Evolutionary conservation across 2,329 filamentous ascomycete species (phyloP).

Genomic region (Fusarium euwallaceae): DNA sequence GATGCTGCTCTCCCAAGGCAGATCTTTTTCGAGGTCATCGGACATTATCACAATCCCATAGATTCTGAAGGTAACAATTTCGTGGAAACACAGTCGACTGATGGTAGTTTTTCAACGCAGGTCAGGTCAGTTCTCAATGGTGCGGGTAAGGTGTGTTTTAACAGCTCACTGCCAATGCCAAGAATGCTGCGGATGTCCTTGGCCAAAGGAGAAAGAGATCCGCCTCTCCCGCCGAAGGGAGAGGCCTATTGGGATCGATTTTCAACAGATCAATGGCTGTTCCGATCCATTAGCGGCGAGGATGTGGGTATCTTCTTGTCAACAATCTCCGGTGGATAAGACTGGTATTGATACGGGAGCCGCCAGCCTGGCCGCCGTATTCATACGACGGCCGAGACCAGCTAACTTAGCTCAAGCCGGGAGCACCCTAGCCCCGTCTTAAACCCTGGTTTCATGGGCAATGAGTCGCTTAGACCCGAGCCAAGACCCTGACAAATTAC

Average conservation of each 20-base stretch:
- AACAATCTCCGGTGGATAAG: not conserved
- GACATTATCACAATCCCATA: not conserved
- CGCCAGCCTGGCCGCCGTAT: too few relatives aligned
- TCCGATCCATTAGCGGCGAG: too few relatives aligned
- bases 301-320: too few relatives aligned
- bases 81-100: not conserved
- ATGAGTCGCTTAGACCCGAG: too few relatives aligned
- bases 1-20: not conserved
- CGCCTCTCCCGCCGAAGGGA: not conserved
- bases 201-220: not conserved
- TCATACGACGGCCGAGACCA: too few relatives aligned
- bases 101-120: not conserved
- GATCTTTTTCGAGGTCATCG: conserved; percentile 34
- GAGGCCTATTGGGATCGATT: not conserved
- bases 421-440: too few relatives aligned
- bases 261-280: too few relatives aligned
- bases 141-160: too few relatives aligned
- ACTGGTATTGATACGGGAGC: not conserved
- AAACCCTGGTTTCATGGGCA: too few relatives aligned
- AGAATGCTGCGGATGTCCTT: not conserved
- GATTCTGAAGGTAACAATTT: not conserved
- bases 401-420: too few relatives aligned
- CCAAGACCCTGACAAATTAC: too few relatives aligned
- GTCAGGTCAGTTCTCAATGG: too few relatives aligned
- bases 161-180: not conserved